These are phyloP conservation scores for Lachnellula occidentalis DNA, from an alignment of 2,329 filamentous ascomycete genomes.

Conservation along the genomic window DNA sequence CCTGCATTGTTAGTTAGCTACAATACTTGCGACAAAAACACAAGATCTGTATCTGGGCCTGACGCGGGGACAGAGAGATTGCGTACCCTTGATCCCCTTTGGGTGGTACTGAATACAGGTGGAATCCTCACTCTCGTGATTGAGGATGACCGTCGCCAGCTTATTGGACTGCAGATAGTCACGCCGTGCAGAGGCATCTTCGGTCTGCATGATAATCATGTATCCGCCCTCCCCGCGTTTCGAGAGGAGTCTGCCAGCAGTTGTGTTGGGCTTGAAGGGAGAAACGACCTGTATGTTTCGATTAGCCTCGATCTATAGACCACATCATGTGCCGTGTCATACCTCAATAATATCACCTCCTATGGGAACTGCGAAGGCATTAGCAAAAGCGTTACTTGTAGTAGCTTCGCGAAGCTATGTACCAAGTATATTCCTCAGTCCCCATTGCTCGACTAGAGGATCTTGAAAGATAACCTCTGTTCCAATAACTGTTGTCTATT, in stretches of 20 bases:
- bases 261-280: slow-evolving; percentile 34
- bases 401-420: not conserved
- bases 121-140: slow-evolving; percentile 30
- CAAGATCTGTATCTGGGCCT: no score
- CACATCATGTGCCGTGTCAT: not conserved
- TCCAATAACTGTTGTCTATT: slow-evolving; percentile 14
- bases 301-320: not conserved
- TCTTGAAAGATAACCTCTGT: slow-evolving; percentile 17
- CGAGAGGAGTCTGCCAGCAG: slow-evolving; percentile 36
- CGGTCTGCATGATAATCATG: slow-evolving; percentile 44
- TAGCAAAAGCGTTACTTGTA: not conserved
- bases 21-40: not conserved
- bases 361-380: slow-evolving; percentile 31
- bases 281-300: slow-evolving; percentile 29
- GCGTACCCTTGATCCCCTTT: slow-evolving; percentile 31
- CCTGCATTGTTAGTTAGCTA: not conserved
- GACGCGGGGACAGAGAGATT: not conserved
- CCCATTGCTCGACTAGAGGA: slow-evolving; percentile 19
- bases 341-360: slow-evolving; percentile 40
- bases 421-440: slow-evolving; percentile 20
- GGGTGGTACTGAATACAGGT: slow-evolving; percentile 40
- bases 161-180: slow-evolving; percentile 33
- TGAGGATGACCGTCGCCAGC: slow-evolving; percentile 35
- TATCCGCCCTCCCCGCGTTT: slow-evolving; percentile 41
- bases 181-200: slow-evolving; percentile 34